Evolutionary conservation across 2,329 filamentous ascomycete species (phyloP).

Genomic region (Cladosporium sphaerospermum): DNA sequence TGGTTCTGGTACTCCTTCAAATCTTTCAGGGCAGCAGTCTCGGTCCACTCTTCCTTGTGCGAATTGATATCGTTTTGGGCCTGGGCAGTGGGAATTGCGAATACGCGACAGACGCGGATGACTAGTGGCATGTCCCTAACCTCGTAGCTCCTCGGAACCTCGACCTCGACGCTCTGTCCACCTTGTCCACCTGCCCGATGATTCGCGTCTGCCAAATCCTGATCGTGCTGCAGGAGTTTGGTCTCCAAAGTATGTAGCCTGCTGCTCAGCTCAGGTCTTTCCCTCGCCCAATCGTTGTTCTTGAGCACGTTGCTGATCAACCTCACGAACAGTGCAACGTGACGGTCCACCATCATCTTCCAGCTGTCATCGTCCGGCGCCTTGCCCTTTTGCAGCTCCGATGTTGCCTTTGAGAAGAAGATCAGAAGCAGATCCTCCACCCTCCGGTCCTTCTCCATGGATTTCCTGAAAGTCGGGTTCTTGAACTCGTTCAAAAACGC

Average conservation of each 20-base stretch:
- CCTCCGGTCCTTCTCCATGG: conserved; percentile 87
- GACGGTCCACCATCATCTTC: conserved; percentile 87
- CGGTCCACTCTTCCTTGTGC: conserved; percentile 77
- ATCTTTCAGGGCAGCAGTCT: conserved; percentile 82
- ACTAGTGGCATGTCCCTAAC: conserved; percentile 97
- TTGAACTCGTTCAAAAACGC: conserved; percentile 92
- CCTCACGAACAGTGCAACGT: conserved; percentile 89
- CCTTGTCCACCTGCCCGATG: conserved; percentile 52
- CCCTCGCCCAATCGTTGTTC: conserved; percentile 76
- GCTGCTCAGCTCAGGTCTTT: conserved; percentile 75
- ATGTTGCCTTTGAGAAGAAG: conserved; percentile 91
- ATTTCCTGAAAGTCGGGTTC: conserved; percentile 78
- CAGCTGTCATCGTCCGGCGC: conserved; percentile 74
- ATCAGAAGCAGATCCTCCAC: conserved; percentile 91
- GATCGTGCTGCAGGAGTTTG: conserved; percentile 88
- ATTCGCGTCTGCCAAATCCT: conserved; percentile 66
- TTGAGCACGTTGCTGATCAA: conserved; percentile 74
- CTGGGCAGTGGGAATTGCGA: conserved; percentile 70
- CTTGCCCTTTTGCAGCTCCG: conserved; percentile 76
- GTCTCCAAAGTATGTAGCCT: conserved; percentile 78
- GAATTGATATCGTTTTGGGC: conserved; percentile 83
- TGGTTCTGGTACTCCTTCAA: conserved; percentile 90
- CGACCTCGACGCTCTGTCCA: conserved; percentile 68
- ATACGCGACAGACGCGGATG: conserved; percentile 77
- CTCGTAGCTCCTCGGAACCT: conserved; percentile 79